Evolutionary conservation across 108 stramenopile genomes (phyloP), one percentile per base, ranked within the genome.

Genomic region (Cylindrotheca closterium): DNA sequence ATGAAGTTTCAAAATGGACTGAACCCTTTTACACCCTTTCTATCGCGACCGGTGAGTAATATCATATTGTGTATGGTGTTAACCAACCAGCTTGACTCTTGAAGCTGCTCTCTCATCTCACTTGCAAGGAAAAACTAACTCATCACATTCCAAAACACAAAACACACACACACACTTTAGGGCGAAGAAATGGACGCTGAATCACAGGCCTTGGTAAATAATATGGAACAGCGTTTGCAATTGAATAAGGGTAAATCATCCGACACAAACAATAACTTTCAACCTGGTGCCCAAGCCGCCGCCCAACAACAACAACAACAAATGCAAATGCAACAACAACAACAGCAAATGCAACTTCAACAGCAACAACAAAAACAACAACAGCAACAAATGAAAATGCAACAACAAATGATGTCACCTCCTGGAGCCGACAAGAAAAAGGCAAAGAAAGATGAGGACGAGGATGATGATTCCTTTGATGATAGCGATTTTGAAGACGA

Each of bases 11-110:
- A 79, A 28, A 75, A 75, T 18, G 84, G 87, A 22, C 54, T 74
- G 19, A 83, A 92, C 64, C 91, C 90, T 0, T 77, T 94, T 29
- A 87, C 78, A 18, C 91, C 91, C 4, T 74, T 93, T 62, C 77
- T 88, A 3, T 73, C 86, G 27, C 92, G 84, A 31, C 77, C 86
- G 68, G 84, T 80, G 62, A 57, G 82, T 79, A 25, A 15, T 28
- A 21, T 48, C 49, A 19, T 12, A n/a, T n/a, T n/a, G n/a, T n/a
- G n/a, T n/a, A n/a, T n/a, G n/a, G n/a, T n/a, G n/a, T n/a, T n/a
- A n/a, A n/a, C n/a, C n/a, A n/a, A n/a, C n/a, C n/a, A n/a, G n/a
- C 29, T 15, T 23, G 21, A 17, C 30, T 26, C 18, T 31, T 45
- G 7, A 32, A 17, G 8, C 10, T 47, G 23, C 22, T 42, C 58